Conservation (phyloP, 768 basidiomycete genomes). For the Imleria badia region DNA sequence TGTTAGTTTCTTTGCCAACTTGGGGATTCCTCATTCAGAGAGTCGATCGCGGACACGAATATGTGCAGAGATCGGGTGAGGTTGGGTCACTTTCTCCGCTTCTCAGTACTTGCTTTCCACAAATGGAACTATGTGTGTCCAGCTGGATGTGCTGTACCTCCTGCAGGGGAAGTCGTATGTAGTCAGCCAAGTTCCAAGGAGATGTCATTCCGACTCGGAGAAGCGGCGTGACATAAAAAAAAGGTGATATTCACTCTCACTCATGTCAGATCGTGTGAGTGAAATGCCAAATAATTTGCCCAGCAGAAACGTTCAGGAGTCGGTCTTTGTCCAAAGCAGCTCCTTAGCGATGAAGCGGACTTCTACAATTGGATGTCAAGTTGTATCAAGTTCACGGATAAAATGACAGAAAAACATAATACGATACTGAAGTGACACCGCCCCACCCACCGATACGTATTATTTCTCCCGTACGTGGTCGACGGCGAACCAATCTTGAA, state of each 20-base stretch:
- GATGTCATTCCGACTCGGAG: too few relatives aligned
- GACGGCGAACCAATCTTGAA: neutral
- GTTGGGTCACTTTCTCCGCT: neutral
- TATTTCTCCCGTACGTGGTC: neutral
- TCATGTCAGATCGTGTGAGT: slow-evolving; percentile 2
- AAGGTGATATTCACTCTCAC: neutral
- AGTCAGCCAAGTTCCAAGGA: neutral
- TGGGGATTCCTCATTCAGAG: slow-evolving; percentile 4
- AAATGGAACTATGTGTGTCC: neutral
- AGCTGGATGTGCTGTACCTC: slow-evolving; percentile 1
- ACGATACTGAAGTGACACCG: neutral
- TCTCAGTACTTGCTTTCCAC: neutral
- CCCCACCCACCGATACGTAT: neutral
- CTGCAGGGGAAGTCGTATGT: neutral
- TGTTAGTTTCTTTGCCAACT: neutral
- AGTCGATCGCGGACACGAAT: neutral
- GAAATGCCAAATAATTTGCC: neutral
- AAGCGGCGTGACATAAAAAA: too few relatives aligned
- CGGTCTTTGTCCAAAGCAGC: neutral
- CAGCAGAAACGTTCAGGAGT: neutral
- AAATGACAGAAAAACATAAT: neutral
- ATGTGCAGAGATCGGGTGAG: neutral
- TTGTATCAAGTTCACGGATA: neutral
- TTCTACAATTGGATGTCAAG: neutral
- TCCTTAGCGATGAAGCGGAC: neutral